phyloP scores from a whole-genome alignment of 345 rosid species.

The Garcia nutans region DNA sequence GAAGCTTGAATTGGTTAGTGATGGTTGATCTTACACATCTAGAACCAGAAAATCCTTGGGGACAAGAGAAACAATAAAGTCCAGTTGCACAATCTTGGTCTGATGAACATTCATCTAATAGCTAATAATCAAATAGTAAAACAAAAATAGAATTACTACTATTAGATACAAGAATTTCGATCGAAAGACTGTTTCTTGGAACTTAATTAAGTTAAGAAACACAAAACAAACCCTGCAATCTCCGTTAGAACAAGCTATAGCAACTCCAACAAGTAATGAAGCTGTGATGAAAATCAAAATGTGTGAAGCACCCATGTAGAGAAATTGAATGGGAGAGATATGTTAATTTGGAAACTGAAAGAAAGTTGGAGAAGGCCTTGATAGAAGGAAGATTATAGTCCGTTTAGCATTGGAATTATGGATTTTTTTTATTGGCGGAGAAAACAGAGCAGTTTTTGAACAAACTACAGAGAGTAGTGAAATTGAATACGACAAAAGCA shows the following conservation, averaged over 20 bases:
- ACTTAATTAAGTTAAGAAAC: background rate
- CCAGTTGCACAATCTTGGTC: constrained; percentile 64
- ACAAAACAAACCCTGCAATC: constrained; percentile 51
- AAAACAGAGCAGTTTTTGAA: background rate
- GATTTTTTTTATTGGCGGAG: constrained; percentile 23
- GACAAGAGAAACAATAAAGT: constrained; percentile 55
- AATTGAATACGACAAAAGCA: background rate
- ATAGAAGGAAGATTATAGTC: background rate
- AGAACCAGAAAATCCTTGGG: constrained; percentile 44
- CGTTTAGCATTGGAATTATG: background rate
- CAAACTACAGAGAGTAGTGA: background rate
- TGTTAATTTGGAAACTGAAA: background rate
- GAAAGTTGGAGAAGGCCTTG: background rate
- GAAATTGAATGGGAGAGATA: background rate
- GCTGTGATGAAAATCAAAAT: constrained; percentile 21
- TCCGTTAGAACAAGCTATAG: constrained; percentile 31
- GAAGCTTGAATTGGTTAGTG: constrained; percentile 59
- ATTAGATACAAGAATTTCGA: background rate
- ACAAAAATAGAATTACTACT: too few species aligned
- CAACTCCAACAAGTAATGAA: constrained; percentile 20
- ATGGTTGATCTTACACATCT: constrained; percentile 55
- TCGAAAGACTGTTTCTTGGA: background rate
- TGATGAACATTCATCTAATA: constrained; percentile 51
- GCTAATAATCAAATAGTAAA: constrained; percentile 22
- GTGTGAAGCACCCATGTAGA: constrained; percentile 28